Conservation (phyloP, 1,139 yeast genomes). For the Arxiozyma slooffiae region DNA sequence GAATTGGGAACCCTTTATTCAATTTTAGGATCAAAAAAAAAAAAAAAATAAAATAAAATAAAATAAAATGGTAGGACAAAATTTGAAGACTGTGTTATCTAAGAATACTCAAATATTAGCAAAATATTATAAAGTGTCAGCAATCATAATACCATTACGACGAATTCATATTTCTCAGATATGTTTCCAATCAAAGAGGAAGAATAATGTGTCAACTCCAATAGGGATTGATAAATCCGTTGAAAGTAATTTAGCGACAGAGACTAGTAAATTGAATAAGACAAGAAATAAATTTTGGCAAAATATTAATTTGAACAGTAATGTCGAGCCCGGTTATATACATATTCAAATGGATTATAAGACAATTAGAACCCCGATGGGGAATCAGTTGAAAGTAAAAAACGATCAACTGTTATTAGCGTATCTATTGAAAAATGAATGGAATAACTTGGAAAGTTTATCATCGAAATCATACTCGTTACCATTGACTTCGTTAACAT, state of each 20-base stretch:
- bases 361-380: constrained; percentile 76
- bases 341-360: constrained; percentile 62
- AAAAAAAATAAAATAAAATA: too few species aligned
- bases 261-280: constrained; percentile 62
- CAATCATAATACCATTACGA: not conserved
- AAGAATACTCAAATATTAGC: not conserved
- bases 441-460: constrained; percentile 66
- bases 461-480: constrained; percentile 70
- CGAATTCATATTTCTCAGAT: not conserved
- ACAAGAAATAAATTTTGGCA: constrained; percentile 81
- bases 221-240: constrained; percentile 36
- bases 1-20: not conserved
- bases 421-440: constrained; percentile 70
- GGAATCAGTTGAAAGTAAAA: constrained; percentile 61
- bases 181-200: too few species aligned
- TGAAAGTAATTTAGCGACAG: constrained; percentile 47
- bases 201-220: constrained; percentile 1
- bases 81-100: not conserved
- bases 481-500: constrained; percentile 78
- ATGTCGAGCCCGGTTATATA: constrained; percentile 24
- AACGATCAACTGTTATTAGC: constrained; percentile 53
- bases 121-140: too few species aligned
- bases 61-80: not conserved
- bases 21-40: not conserved
- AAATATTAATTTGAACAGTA: constrained; percentile 45